These are phyloP conservation scores for Periconia digitata DNA, from an alignment of 2,329 filamentous ascomycete genomes.

Conservation along the genomic window DNA sequence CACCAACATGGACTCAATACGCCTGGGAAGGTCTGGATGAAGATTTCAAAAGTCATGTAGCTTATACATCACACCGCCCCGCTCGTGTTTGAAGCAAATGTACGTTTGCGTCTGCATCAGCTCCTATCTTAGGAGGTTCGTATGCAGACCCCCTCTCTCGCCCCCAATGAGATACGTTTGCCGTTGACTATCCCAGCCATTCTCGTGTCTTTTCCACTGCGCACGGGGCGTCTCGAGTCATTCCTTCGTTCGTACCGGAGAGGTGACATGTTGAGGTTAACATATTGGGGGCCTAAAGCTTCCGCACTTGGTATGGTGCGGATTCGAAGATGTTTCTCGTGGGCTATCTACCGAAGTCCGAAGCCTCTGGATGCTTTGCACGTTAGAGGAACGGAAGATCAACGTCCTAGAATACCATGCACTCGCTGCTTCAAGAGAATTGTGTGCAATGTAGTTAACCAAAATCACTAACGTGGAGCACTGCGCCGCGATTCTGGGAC, in stretches of 20 bases:
- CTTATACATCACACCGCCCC: neutral
- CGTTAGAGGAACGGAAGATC: neutral
- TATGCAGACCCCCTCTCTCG: too few relatives aligned
- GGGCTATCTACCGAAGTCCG: neutral
- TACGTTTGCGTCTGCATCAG: neutral
- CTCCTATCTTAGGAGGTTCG: too few relatives aligned
- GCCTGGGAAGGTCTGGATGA: neutral
- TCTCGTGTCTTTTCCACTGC: neutral
- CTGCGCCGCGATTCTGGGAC: too few relatives aligned
- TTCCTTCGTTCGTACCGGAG: neutral
- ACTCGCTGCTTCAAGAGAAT: too few relatives aligned
- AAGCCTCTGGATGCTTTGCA: neutral
- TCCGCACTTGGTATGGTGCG: constrained; percentile 3
- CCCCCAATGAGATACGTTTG: too few relatives aligned
- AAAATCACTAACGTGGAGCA: too few relatives aligned
- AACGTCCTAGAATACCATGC: too few relatives aligned
- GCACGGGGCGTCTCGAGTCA: neutral
- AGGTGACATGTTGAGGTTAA: neutral
- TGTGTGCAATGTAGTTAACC: too few relatives aligned
- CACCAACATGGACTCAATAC: too few relatives aligned
- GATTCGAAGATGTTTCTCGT: neutral
- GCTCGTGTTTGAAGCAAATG: neutral
- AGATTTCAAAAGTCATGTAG: neutral
- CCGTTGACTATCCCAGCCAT: neutral
- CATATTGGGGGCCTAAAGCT: constrained; percentile 6